A percentile compares a stretch with the other conserved stretches of the same genome.
phyloP scores from a whole-genome alignment of 495 filamentous ascomycete species.

The Penicillium daleae region DNA sequence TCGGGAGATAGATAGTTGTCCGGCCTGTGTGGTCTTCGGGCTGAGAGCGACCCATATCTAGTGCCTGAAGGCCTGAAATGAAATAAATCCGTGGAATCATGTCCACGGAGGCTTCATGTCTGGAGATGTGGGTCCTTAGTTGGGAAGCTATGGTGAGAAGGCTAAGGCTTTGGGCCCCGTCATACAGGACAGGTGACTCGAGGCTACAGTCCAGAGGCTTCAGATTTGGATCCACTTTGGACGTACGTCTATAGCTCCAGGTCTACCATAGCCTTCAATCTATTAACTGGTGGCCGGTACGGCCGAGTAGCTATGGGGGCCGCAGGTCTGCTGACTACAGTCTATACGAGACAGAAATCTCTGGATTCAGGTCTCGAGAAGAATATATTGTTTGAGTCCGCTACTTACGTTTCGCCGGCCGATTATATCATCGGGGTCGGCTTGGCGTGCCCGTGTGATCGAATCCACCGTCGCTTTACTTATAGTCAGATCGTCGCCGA shows the following conservation, averaged over 20 bases:
- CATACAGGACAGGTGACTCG: neutral
- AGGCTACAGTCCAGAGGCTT: neutral
- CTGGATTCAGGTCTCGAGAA: neutral
- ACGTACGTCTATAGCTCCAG: constrained; percentile 10
- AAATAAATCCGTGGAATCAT: constrained; percentile 3
- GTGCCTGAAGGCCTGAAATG: constrained; percentile 4
- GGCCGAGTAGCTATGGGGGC: constrained; percentile 1
- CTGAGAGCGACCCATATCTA: neutral
- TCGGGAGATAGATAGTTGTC: neutral
- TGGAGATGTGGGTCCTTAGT: constrained; percentile 9
- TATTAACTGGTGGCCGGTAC: constrained; percentile 6
- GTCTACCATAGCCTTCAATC: constrained; percentile 2
- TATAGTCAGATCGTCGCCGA: constrained; percentile 4
- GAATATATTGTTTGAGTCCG: neutral
- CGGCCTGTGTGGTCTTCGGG: neutral
- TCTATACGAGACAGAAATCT: constrained; percentile 5
- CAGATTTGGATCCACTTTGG: constrained; percentile 13
- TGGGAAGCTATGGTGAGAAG: too few relatives aligned
- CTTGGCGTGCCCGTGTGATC: constrained; percentile 8
- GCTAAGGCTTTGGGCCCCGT: neutral
- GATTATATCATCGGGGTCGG: neutral
- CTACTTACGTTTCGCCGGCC: neutral
- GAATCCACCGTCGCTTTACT: neutral
- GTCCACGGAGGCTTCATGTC: constrained; percentile 4
- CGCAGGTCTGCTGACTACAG: constrained; percentile 5